Evolutionary conservation across 495 filamentous ascomycete species (phyloP), one percentile per base, ranked within the genome.

Genomic region (Parathielavia appendiculata): DNA sequence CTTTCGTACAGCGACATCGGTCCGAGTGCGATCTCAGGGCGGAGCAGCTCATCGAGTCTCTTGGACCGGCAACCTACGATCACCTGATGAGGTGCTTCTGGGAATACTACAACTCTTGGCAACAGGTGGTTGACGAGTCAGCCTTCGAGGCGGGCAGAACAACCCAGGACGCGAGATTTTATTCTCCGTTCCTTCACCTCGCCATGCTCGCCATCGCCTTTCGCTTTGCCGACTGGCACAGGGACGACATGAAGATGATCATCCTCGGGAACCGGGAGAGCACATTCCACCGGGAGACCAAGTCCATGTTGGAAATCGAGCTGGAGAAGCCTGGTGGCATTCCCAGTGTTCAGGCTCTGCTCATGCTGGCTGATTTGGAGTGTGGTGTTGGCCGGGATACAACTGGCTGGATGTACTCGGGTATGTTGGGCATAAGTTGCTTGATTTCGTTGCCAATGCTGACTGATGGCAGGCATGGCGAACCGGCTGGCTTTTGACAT

Each of bases 71-170:
- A 43, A 79, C 76, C 0, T 73, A 79, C 44, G 79, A 81, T 54
- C 74, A 81, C 51, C 71, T 82, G 4, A 78, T 81, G 76, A 62
- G 70, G 14, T 67, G 73, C 17, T 82, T 81, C 63, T 81, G 77
- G 77, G 69, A 73, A n/a, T 63, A 72, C 51, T 80, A 78, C 63
- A 79, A 82, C 53, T 58, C 67, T 1, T 69, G 72, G 12, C 58
- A 75, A 20, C 77, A 76, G 53, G 72, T 82, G 2, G 64, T 81
- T 17, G 76, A 82, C 60, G 69, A 69, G 53, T 65, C 69, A 1
- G 71, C 74, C 0, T 82, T 82, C 56, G 72, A 77, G 47, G 73
- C 76, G n/a, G 79, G 79, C 49, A 64, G 71, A 22, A 68, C 74
- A n/a, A 61, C 64, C 38, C 71, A 74, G 14, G 69, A 72, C 44